A percentile compares a stretch with the other conserved stretches of the same genome.
These are phyloP conservation scores for Talaromyces nanjingensis DNA, from an alignment of 495 filamentous ascomycete genomes.

Conservation along the genomic window DNA sequence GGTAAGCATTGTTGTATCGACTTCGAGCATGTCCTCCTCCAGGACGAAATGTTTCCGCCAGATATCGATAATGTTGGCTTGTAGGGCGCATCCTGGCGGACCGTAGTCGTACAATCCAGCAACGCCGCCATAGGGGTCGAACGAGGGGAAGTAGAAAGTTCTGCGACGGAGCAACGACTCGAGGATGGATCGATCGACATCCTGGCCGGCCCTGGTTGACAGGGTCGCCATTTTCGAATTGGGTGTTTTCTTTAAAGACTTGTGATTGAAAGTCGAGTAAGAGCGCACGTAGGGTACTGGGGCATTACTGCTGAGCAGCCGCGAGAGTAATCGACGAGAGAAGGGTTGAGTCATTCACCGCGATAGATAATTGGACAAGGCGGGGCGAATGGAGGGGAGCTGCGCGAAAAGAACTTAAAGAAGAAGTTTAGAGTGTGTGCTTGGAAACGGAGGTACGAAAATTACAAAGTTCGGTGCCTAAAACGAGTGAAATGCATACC, in stretches of 20 bases:
- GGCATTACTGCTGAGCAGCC: slow-evolving; percentile 9
- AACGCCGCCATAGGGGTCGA: slow-evolving; percentile 88
- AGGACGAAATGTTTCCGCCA: slow-evolving; percentile 92
- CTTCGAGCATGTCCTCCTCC: slow-evolving; percentile 87
- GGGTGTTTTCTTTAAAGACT: slow-evolving; percentile 14
- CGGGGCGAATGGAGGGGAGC: neutral
- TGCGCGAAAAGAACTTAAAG: slow-evolving; percentile 2
- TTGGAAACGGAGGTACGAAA: slow-evolving; percentile 4
- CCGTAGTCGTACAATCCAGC: slow-evolving; percentile 83
- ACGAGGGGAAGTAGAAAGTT: slow-evolving; percentile 90
- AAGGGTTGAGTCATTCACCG: slow-evolving; percentile 43
- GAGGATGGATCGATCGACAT: slow-evolving; percentile 71
- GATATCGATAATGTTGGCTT: slow-evolving; percentile 78
- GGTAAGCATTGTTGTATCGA: slow-evolving; percentile 79
- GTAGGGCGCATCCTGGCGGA: slow-evolving; percentile 70
- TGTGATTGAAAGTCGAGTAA: slow-evolving; percentile 13
- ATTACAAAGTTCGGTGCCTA: neutral
- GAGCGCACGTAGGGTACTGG: slow-evolving; percentile 16
- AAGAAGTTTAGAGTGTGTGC: neutral
- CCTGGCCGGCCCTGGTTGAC: slow-evolving; percentile 78
- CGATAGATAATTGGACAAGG: slow-evolving; percentile 11
- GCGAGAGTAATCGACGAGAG: slow-evolving; percentile 27
- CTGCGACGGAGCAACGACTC: slow-evolving; percentile 81
- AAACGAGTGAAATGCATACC: neutral
- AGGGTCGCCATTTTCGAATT: slow-evolving; percentile 52